Evolutionary conservation across 371 early-diverging fungal genomes (phyloP).

Genomic region (Conidiobolus coronatus): DNA sequence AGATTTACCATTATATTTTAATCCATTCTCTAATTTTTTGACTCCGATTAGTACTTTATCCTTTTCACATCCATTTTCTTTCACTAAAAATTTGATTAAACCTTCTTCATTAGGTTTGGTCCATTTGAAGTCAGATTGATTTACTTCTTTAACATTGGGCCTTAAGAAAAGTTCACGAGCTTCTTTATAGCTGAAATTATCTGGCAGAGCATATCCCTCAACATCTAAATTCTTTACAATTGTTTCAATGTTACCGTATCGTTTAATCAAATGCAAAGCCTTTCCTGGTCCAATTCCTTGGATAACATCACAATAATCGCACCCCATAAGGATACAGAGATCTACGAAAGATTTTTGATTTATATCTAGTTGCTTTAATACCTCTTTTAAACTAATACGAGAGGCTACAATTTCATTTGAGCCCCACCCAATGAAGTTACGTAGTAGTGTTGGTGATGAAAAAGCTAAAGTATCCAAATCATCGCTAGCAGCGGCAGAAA

Average conservation of each 20-base stretch:
- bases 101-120: slow-evolving; percentile 71
- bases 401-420: slow-evolving; percentile 79
- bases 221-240: slow-evolving; percentile 49
- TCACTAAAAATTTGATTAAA: slow-evolving; percentile 76
- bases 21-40: slow-evolving; percentile 59
- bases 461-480: slow-evolving; percentile 99
- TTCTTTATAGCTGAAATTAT: slow-evolving; percentile 76
- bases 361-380: slow-evolving; percentile 65
- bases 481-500: slow-evolving; percentile 95
- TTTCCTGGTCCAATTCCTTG: slow-evolving; percentile 88
- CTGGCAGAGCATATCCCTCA: slow-evolving; percentile 56
- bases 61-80: slow-evolving; percentile 92
- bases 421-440: slow-evolving; percentile 91
- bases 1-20: too few species aligned
- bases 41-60: slow-evolving; percentile 75
- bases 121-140: slow-evolving; percentile 61
- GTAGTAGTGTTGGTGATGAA: slow-evolving; percentile 74
- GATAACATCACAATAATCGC: slow-evolving; percentile 97
- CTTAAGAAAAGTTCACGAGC: slow-evolving; percentile 79
- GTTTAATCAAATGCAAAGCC: slow-evolving; percentile 70
- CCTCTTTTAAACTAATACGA: slow-evolving; percentile 69
- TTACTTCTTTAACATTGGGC: slow-evolving; percentile 54
- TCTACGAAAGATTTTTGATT: slow-evolving; percentile 84
- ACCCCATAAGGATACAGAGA: slow-evolving; percentile 96
- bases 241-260: slow-evolving; percentile 74